Base-by-base conservation (phyloP, 192 early-diverging fungal species). In the Physocladia obscura region DNA sequence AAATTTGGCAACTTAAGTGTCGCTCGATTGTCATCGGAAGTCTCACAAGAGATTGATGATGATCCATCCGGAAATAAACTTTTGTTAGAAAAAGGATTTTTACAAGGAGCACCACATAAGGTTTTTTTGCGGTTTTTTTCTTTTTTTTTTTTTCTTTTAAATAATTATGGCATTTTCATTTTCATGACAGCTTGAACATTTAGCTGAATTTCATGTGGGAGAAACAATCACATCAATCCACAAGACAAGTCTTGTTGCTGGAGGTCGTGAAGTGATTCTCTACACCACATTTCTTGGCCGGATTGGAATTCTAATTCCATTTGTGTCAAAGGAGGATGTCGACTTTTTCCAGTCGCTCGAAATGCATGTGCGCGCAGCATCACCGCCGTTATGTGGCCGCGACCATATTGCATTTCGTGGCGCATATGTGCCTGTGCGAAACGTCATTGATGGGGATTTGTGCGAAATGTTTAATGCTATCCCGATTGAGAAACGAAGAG, bases 1-100 rank as follows among this genome's bases (percentile, higher is more conserved):
- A 95, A 96, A 77, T 99, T 99, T 88, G 97, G 97, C 34, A 96
- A 96, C 65, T 77, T 99, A 24, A 90, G 89, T 57, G 88, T 92
- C 11, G 68, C 88, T 55, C 84, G 97, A 24, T 74, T 93, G 62
- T 85, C 93, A 1, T 60, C 79, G 26, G 77, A 84, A 4, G 82
- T 87, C 0, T 83, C 82, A 24, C 78, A 88, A 52, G 87, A 91
- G 57, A 76, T 97, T 47, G 95, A 96, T 54, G 90, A 93, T 30
- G 96, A 97, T 71, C 88, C 91, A 3, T 90, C 92, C 3, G 94
- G 93, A 2, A 89, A 88, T 58, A 87, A 91, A 50, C 79, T 95
- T 26, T 77, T 91, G 32, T 89, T 85, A 62, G 94, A 94, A 57
- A 90, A 91, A 71, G 89, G 88, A 0, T 89, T 87, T 70, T 67